A percentile compares a stretch with the other conserved stretches of the same genome.
phyloP scores from a whole-genome alignment of 139 green algal species.

The Chlorella vulgaris region DNA sequence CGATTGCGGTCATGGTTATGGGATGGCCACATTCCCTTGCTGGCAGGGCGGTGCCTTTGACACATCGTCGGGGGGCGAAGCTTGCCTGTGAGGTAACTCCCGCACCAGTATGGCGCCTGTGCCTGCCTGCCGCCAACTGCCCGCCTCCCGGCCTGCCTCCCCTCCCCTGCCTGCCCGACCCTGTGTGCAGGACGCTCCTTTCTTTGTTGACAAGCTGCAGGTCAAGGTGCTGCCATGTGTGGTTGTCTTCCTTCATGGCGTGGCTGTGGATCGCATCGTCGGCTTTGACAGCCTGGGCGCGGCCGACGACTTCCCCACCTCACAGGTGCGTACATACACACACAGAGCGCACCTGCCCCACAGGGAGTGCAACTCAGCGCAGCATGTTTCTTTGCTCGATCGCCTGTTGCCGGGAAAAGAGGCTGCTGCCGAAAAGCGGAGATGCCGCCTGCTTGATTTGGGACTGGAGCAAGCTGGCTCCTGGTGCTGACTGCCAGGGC shows the following conservation, averaged over 20 bases:
- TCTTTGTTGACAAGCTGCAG: constrained; percentile 95
- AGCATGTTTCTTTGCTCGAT: neutral
- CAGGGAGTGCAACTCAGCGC: neutral
- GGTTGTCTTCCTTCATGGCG: constrained; percentile 80
- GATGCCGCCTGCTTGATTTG: neutral
- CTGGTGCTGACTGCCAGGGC: neutral
- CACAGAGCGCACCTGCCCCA: neutral
- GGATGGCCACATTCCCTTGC: too few relatives aligned
- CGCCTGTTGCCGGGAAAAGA: neutral
- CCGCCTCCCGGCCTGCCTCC: neutral
- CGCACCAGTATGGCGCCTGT: neutral
- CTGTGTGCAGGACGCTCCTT: constrained; percentile 75
- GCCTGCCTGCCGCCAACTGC: neutral
- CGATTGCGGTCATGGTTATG: too few relatives aligned
- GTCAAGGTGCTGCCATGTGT: constrained; percentile 88
- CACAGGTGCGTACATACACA: neutral
- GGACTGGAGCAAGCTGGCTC: neutral
- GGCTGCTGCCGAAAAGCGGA: neutral
- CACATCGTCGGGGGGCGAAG: too few relatives aligned
- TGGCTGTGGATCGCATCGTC: constrained; percentile 77
- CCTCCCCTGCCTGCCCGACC: neutral
- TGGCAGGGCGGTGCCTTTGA: too few relatives aligned
- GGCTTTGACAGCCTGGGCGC: constrained; percentile 91
- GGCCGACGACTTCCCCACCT: constrained; percentile 58
- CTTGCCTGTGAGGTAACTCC: too few relatives aligned